phyloP scores from a whole-genome alignment of 805 yeast genomes.

The Metschnikowia koreensis region DNA sequence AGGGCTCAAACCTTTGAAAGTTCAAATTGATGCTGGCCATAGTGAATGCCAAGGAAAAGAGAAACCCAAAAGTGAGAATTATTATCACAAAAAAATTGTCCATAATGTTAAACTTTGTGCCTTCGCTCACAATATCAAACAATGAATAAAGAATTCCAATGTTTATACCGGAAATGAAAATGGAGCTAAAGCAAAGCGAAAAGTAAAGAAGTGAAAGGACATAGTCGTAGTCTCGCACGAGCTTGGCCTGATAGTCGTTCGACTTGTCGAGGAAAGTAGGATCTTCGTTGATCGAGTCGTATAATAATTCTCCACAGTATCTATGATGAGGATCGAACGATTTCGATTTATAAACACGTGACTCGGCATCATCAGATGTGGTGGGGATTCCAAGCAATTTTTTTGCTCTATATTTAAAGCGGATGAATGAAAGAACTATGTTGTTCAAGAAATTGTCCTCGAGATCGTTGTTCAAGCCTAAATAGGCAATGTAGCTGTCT shows the following conservation, averaged over 20 bases:
- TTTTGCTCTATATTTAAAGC: slow-evolving; percentile 21
- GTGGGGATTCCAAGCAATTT: slow-evolving; percentile 9
- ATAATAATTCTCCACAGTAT: slow-evolving; percentile 16
- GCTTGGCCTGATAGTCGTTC: slow-evolving; percentile 24
- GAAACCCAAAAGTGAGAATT: slow-evolving; percentile 30
- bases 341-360: slow-evolving; percentile 1
- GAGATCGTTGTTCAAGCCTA: slow-evolving; percentile 20
- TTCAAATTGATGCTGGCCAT: slow-evolving; percentile 35
- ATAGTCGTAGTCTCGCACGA: slow-evolving; percentile 36
- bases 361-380: not conserved
- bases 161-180: slow-evolving; percentile 39
- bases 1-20: slow-evolving; percentile 28
- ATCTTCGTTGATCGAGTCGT: slow-evolving; percentile 37
- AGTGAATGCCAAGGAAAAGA: slow-evolving; percentile 33
- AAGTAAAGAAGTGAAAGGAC: slow-evolving; percentile 37
- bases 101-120: slow-evolving; percentile 24
- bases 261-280: slow-evolving; percentile 23
- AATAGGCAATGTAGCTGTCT: slow-evolving; percentile 25
- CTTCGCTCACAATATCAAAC: slow-evolving; percentile 22
- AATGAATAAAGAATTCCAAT: slow-evolving; percentile 39
- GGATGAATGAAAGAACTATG: slow-evolving; percentile 23
- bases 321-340: not conserved
- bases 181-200: slow-evolving; percentile 32
- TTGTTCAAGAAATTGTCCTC: slow-evolving; percentile 20
- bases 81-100: slow-evolving; percentile 35